Evolutionary conservation across 148 eudicot species (phyloP).

Genomic region (Euryodendron excelsum): DNA sequence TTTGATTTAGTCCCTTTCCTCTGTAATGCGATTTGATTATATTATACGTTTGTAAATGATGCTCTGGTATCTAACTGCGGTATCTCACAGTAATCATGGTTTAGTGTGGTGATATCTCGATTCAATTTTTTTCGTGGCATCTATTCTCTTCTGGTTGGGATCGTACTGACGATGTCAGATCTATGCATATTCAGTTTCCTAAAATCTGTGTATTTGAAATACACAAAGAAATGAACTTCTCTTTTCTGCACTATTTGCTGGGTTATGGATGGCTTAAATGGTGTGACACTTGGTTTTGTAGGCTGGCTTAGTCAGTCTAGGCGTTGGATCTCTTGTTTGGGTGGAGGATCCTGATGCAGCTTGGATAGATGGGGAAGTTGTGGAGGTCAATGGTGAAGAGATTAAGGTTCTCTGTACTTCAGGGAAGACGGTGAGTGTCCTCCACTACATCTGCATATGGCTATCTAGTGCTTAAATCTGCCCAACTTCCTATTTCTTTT

Average conservation of each 20-base stretch:
- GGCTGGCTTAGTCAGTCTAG: slow-evolving; percentile 71
- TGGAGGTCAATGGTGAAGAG: slow-evolving; percentile 64
- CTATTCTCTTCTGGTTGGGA: background rate
- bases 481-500: too few species aligned
- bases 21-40: background rate
- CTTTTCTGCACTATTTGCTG: background rate
- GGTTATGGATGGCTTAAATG: background rate
- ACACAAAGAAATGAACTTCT: slow-evolving; percentile 2
- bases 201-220: background rate
- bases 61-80: too few species aligned
- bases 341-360: slow-evolving; percentile 89
- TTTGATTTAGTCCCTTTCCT: background rate
- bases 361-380: slow-evolving; percentile 96
- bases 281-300: slow-evolving; percentile 29
- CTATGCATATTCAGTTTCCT: background rate
- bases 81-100: background rate
- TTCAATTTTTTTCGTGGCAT: background rate
- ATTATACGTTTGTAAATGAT: background rate
- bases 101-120: too few species aligned
- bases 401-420: slow-evolving; percentile 82
- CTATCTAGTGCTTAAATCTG: background rate
- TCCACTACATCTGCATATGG: background rate
- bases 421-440: slow-evolving; percentile 75
- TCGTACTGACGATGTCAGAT: background rate
- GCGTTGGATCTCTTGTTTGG: slow-evolving; percentile 94